Percentiles rank a stretch among this genome's conserved stretches.
Conservation (phyloP, 192 early-diverging fungal genomes). For the Kappamyces sp. region DNA sequence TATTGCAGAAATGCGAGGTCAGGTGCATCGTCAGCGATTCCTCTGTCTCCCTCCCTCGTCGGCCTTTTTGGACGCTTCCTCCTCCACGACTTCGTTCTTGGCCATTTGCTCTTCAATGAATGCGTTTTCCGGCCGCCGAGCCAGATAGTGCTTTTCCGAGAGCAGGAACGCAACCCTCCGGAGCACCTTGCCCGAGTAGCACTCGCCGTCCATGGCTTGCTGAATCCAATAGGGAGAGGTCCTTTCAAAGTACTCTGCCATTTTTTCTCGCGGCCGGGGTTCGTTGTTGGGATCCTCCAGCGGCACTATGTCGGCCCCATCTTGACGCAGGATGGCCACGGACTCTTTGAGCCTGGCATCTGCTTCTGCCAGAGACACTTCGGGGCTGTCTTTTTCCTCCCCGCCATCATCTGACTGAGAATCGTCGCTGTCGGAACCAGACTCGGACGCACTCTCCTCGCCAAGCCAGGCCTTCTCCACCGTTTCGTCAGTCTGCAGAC, state of each 20-base stretch:
- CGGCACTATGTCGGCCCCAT: background rate
- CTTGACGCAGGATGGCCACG: background rate
- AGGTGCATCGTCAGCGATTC: background rate
- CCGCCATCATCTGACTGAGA: conserved; percentile 39
- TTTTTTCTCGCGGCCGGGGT: conserved; percentile 15
- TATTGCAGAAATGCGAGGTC: too few species aligned
- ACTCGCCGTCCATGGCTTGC: conserved; percentile 5
- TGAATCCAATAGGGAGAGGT: conserved; percentile 17
- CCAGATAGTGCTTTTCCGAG: conserved; percentile 2
- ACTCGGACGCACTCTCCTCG: conserved; percentile 41
- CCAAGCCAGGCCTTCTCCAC: conserved; percentile 43
- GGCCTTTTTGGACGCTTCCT: background rate
- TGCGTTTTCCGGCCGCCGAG: conserved; percentile 8
- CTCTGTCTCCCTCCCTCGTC: background rate
- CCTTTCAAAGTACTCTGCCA: conserved; percentile 19
- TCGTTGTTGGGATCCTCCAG: conserved; percentile 3
- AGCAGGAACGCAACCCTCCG: conserved; percentile 13
- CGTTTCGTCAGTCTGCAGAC: conserved; percentile 39
- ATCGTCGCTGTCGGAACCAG: conserved; percentile 40
- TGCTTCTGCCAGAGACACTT: background rate
- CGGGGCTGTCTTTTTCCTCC: conserved; percentile 33
- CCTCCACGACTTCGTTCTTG: conserved; percentile 5
- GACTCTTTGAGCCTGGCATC: background rate
- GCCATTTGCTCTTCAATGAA: conserved; percentile 10
- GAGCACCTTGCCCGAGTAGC: conserved; percentile 9